phyloP scores from a whole-genome alignment of 2,329 filamentous ascomycete genomes.

The Curvularia sp. region DNA sequence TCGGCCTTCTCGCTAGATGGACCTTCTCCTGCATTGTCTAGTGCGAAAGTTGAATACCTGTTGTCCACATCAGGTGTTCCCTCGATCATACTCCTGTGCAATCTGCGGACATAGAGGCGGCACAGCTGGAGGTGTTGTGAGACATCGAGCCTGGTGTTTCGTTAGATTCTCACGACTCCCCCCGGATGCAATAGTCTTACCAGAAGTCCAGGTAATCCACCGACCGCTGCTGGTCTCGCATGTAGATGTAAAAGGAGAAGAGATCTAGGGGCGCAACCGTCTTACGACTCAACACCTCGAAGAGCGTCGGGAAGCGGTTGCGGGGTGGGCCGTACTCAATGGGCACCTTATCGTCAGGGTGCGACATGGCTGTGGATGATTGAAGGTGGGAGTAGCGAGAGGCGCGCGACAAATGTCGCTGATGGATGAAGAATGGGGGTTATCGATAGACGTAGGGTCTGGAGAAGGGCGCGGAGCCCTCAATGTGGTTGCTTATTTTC shows the following conservation, averaged over 20 bases:
- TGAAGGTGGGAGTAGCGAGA: conserved; percentile 17
- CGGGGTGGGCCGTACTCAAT: conserved; percentile 55
- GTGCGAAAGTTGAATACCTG: conserved; percentile 81
- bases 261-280: conserved; percentile 96
- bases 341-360: conserved; percentile 20
- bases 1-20: conserved; percentile 67
- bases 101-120: conserved; percentile 94
- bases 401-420: conserved; percentile 31
- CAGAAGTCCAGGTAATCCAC: conserved; percentile 99
- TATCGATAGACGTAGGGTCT: conserved; percentile 34
- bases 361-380: conserved; percentile 33
- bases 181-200: conserved; percentile 60
- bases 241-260: conserved; percentile 99
- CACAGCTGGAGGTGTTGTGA: conserved; percentile 98
- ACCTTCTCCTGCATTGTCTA: conserved; percentile 70
- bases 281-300: conserved; percentile 91
- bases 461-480: conserved; percentile 31
- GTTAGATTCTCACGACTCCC: conserved; percentile 30
- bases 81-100: conserved; percentile 89
- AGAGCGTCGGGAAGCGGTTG: conserved; percentile 90
- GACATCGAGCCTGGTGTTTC: conserved; percentile 85
- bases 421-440: conserved; percentile 21
- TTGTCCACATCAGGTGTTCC: conserved; percentile 92
- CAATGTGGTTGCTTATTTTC: conserved; percentile 22
- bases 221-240: conserved; percentile 97